Evolutionary conservation across 257 asterid genomes (phyloP).

Genomic region (Solanum lycopersicoides): DNA sequence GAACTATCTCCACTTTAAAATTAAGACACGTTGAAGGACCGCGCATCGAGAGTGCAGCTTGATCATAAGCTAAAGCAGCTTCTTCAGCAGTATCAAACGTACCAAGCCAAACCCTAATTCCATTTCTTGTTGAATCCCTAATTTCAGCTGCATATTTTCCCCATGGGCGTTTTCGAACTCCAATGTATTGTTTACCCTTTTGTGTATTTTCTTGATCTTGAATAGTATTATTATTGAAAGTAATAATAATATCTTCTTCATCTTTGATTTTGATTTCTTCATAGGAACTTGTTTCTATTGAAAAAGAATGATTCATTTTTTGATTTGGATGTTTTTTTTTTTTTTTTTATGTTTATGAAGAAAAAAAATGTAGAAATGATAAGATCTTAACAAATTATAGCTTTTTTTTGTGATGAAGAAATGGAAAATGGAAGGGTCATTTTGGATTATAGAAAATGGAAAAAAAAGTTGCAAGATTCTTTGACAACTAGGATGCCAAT

Average conservation of each 20-base stretch:
- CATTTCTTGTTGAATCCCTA: not conserved
- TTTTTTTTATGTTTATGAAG: not conserved
- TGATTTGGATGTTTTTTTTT: not conserved
- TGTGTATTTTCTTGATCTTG: not conserved
- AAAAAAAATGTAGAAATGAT: not conserved
- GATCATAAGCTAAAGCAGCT: slow-evolving; percentile 8
- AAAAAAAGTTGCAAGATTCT: not conserved
- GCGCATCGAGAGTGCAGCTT: slow-evolving; percentile 1
- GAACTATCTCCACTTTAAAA: not conserved
- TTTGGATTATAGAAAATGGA: not conserved
- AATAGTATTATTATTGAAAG: not conserved
- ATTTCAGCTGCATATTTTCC: slow-evolving; percentile 10
- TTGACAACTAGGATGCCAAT: not conserved
- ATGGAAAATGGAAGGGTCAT: not conserved
- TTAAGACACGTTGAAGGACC: not conserved
- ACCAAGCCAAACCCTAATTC: slow-evolving; percentile 9
- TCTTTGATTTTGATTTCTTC: not conserved
- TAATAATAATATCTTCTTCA: not conserved
- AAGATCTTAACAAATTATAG: not conserved
- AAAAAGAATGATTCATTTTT: not conserved
- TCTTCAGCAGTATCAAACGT: slow-evolving; percentile 4
- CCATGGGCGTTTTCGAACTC: slow-evolving; percentile 10
- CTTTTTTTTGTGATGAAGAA: not conserved
- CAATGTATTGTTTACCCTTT: not conserved
- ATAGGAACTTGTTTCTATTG: not conserved